Percentiles rank a stretch among this genome's conserved stretches.
Conservation (phyloP, 768 basidiomycete species). For the Exidia glandulosa region DNA sequence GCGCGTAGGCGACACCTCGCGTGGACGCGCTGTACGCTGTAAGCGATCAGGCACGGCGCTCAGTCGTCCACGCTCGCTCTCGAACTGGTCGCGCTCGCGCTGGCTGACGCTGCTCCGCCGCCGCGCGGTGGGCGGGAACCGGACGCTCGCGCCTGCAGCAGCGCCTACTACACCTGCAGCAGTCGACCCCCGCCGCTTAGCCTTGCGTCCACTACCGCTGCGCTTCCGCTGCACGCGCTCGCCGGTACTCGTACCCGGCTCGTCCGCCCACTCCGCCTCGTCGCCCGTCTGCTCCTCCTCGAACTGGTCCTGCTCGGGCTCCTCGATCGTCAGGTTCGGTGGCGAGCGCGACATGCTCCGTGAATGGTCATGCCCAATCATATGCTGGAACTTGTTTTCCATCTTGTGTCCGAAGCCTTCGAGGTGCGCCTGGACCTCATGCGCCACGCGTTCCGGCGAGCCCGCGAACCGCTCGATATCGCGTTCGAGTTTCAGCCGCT, state of each 20-base stretch:
- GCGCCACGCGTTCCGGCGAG: slow-evolving; percentile 25
- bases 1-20: slow-evolving; percentile 35
- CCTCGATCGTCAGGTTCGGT: slow-evolving; percentile 1
- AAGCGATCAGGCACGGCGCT: slow-evolving; percentile 11
- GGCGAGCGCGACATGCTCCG: neutral
- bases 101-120: slow-evolving; percentile 8
- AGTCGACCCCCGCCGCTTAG: neutral
- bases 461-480: slow-evolving; percentile 5
- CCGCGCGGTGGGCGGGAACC: neutral
- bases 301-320: slow-evolving; percentile 12
- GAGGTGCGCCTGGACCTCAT: slow-evolving; percentile 21
- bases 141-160: neutral
- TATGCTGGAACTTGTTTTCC: neutral
- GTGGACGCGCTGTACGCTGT: slow-evolving; percentile 15
- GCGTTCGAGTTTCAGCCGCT: slow-evolving; percentile 1
- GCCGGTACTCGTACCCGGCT: neutral
- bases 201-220: neutral
- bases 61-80: slow-evolving; percentile 7
- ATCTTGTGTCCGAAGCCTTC: slow-evolving; percentile 14
- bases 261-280: slow-evolving; percentile 3
- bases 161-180: neutral
- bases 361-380: neutral
- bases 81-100: slow-evolving; percentile 11
- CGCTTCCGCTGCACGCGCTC: neutral
- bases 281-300: slow-evolving; percentile 8